Evolutionary conservation across 768 basidiomycete genomes (phyloP), one percentile per base, ranked within the genome.

Genomic region (Boletus insuetus): DNA sequence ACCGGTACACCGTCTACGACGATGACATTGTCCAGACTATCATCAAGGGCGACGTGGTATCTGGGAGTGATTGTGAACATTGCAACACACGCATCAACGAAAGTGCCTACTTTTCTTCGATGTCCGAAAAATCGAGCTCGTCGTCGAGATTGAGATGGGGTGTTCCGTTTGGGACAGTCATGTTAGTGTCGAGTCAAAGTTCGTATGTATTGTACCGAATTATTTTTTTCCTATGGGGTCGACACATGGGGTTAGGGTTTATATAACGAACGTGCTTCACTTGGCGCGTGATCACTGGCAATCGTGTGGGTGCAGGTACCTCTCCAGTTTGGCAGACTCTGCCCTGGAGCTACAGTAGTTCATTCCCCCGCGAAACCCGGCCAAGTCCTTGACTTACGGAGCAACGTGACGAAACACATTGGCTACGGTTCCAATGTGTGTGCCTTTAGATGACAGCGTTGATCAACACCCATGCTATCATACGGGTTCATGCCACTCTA

Each of bases 1-100:
- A 92, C 70, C 11, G 95, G 97, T 20, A 95, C 80, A 47, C 94
- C 93, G 71, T 98, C 97, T 55, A 98, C 85, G 49, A 98, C 89
- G 50, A 99, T 73, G 53, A 92, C 84, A 67, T 90, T 91, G 77
- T 98, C 97, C 65, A 98, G 83, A 39, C 90, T 82, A 60, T 93
- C 87, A 63, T 92, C 89, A 59, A 85, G 84, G 54, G 91, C 77
- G 63, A 95, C 86, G 60, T 86, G 80, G 75, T 94, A 96, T 78
- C 94, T 97, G 69, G 9, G n/a, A 35, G 20, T 46, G 44, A 53
- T 24, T 41, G 45, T 55, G 40, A 62, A 59, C 29, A 53, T 53
- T 31, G 47, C 39, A 19, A 22, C 10, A 37, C 44, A 22, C 50
- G 13, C 44, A 29, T 8, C 16, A 22, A 12, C 29, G 49, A 24